Evolutionary conservation across 23 red algal species (phyloP), one percentile per base, ranked within the genome.

Genomic region (Agarophyton chilense): DNA sequence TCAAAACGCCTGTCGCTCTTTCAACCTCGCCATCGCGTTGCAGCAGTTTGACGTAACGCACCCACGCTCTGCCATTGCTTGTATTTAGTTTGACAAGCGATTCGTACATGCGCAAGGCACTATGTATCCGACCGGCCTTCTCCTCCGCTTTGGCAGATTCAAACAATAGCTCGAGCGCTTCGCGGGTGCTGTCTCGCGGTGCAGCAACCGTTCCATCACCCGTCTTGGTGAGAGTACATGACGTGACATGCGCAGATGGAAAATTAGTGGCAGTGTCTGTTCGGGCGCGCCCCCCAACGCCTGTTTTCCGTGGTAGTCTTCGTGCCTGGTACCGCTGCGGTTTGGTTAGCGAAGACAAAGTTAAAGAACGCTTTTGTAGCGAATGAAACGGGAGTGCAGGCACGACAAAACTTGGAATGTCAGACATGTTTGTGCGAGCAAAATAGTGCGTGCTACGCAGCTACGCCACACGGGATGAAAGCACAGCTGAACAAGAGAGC

Each of bases 121-220:
- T 78, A 19, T 35, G 40, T 2, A 86, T 18, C 35, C 63, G 51
- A 3, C 91, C 91, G 25, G 91, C 78, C 26, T 84, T 85, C 68
- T 94, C 91, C 36, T 86, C 81, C n/a, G 91, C 81, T 52, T 94
- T 94, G 19, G 91, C 91, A 54, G 60, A 73, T 33, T 84, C 91
- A 33, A 81, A 94, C 22, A 91, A 49, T 18, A 82, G 29, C 22
- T 91, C 88, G 32, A 91, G 33, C 9, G 76, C 77, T 53, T 81
- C 57, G 56, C 88, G 88, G 9, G 74, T 89, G 60, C 82, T 44
- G 42, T 66, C 58, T 86, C 65, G 44, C 50, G 64, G 45, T 21
- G 68, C 40, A 47, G 68, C 68, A 46, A 74, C 39, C 34, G 9
- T 43, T 2, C 68, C 68, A 21, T 74, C 68, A 33, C 41, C 68